Conservation (phyloP, 2,329 filamentous ascomycete genomes). For the Lecanicillium sp. region DNA sequence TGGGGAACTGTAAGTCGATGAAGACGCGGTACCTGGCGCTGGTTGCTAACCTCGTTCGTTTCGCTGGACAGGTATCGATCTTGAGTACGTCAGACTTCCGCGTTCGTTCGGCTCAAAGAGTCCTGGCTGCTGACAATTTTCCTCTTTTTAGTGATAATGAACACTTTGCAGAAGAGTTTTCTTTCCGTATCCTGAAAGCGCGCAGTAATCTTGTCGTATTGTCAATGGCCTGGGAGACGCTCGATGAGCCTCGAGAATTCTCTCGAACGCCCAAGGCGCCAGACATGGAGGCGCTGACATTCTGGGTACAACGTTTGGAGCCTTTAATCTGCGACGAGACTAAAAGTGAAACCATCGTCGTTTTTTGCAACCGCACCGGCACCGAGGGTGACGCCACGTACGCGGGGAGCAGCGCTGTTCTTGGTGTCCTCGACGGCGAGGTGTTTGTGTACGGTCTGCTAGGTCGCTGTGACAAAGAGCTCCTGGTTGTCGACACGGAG, state of each 20-base stretch:
- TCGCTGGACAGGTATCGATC: neutral
- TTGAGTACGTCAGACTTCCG: neutral
- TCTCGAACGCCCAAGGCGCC: conserved; percentile 49
- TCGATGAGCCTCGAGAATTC: conserved; percentile 40
- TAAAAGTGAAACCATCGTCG: conserved; percentile 56
- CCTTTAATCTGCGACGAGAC: conserved; percentile 51
- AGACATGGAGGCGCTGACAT: conserved; percentile 66
- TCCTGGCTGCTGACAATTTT: too few species aligned
- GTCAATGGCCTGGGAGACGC: conserved; percentile 73
- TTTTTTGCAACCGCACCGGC: conserved; percentile 67
- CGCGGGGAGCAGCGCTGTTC: conserved; percentile 66
- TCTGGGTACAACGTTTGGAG: conserved; percentile 68
- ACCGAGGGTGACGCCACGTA: conserved; percentile 61
- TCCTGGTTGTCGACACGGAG: conserved; percentile 62
- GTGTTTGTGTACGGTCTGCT: conserved; percentile 64
- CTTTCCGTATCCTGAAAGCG: conserved; percentile 46
- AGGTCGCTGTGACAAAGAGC: conserved; percentile 62
- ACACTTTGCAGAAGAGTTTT: conserved; percentile 14
- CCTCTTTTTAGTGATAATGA: too few species aligned
- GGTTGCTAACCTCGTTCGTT: neutral
- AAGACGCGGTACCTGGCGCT: neutral
- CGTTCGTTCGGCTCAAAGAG: too few species aligned
- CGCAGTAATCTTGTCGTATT: conserved; percentile 59
- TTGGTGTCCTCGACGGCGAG: conserved; percentile 59
- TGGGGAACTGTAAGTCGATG: conserved; percentile 44